Conservation (phyloP, 2,329 filamentous ascomycete genomes). For the Nigrospora oryzae region DNA sequence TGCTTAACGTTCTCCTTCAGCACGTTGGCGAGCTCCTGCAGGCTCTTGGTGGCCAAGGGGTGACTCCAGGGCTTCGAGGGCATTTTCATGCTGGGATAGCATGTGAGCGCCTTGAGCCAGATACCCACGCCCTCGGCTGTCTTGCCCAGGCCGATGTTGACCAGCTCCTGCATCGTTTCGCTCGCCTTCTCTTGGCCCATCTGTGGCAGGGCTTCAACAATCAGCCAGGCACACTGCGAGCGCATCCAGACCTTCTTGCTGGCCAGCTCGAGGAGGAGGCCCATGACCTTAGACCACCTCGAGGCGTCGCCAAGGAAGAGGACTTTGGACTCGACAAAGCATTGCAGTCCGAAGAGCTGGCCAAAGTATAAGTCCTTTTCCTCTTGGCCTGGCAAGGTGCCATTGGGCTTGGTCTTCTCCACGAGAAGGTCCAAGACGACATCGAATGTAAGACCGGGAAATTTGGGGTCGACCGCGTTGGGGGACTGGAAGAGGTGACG, state of each 20-base stretch:
- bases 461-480: constrained; percentile 35
- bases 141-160: constrained; percentile 58
- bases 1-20: constrained; percentile 66
- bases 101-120: constrained; percentile 65
- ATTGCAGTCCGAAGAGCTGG: constrained; percentile 67
- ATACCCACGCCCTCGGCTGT: constrained; percentile 85
- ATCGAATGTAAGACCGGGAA: constrained; percentile 46
- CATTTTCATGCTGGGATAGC: constrained; percentile 55
- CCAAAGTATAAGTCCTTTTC: constrained; percentile 1
- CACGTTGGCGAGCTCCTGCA: constrained; percentile 62
- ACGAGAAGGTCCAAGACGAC: constrained; percentile 43
- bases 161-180: constrained; percentile 53
- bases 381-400: constrained; percentile 31
- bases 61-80: constrained; percentile 70
- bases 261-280: constrained; percentile 64
- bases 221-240: constrained; percentile 76
- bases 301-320: constrained; percentile 49
- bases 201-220: constrained; percentile 64
- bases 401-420: constrained; percentile 45
- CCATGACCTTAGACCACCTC: constrained; percentile 60
- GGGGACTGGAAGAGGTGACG: constrained; percentile 56
- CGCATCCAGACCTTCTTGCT: constrained; percentile 82
- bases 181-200: constrained; percentile 51
- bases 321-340: constrained; percentile 71
- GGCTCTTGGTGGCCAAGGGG: constrained; percentile 62